A percentile compares a stretch with the other conserved stretches of the same genome.
These are phyloP conservation scores for Russula compacta DNA, from an alignment of 768 basidiomycete species.

Conservation along the genomic window DNA sequence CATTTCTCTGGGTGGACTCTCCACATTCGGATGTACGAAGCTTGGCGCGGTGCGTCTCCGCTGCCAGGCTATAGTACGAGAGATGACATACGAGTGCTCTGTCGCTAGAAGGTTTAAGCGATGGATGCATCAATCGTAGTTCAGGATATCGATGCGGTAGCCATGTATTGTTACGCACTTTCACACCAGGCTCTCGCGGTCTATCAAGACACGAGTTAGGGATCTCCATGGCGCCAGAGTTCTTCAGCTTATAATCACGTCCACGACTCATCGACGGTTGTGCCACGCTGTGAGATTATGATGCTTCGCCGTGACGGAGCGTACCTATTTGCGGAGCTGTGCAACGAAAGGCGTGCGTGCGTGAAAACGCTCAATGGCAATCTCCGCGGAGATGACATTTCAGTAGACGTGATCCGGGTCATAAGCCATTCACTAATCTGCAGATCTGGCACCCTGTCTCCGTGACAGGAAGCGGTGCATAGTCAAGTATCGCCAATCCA, in stretches of 20 bases:
- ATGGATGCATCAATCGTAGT: no score
- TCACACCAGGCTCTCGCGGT: no score
- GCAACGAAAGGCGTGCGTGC: no score
- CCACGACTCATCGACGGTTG: neutral
- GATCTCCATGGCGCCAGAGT: neutral
- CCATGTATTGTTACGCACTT: neutral
- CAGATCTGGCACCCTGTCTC: neutral
- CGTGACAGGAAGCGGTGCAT: neutral
- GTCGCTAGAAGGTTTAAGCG: neutral
- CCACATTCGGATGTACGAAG: neutral
- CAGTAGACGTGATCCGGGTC: neutral
- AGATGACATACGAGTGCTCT: neutral
- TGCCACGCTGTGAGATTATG: neutral
- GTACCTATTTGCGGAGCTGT: neutral
- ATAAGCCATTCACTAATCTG: neutral
- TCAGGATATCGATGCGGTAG: neutral
- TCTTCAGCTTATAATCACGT: neutral
- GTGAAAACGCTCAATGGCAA: no score
- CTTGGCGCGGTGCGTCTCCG: neutral
- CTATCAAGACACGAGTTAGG: neutral
- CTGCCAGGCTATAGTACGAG: neutral
- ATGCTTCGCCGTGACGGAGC: neutral
- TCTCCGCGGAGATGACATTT: neutral
- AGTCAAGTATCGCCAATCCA: neutral
- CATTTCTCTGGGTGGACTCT: neutral